Base-by-base conservation (phyloP, 2,329 filamentous ascomycete species). In the Ploettnerulaceae sp. region DNA sequence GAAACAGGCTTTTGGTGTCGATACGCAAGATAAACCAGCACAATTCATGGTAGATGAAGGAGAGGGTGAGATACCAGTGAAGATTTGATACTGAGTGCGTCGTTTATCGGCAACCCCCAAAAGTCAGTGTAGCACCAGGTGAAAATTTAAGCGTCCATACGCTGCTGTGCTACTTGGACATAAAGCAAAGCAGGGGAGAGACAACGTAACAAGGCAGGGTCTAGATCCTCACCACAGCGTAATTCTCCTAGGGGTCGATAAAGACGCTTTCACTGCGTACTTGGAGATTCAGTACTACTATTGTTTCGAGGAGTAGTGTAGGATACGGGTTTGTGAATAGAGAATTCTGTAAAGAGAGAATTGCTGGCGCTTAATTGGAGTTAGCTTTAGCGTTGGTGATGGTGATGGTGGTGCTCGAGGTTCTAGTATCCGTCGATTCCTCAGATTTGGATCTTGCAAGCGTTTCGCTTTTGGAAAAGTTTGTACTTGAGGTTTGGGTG, bases 1-100 rank as follows among this genome's bases (percentile, higher is more conserved):
- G 36, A 48, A 29, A 11, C 28, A 33, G 40, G 33, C 46, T 22
- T 46, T 46, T 12, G 34, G 41, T 36, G 32, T 14, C 29, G 25
- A 20, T 17, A 12, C 17, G 18, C 33, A 46, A 38, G n/a, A 32
- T 39, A 39, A 38, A 24, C n/a, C 34, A 38, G 25, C 7, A 6
- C 43, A 46, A 25, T 8, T 11, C 25, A 38, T 25, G 7, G n/a
- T 20, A 38, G 22, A 20, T 26, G 4, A 21, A 39, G 26, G 22
- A 46, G 35, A 39, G 3, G n/a, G n/a, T n/a, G n/a, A n/a, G n/a
- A n/a, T n/a, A n/a, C n/a, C n/a, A n/a, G n/a, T n/a, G n/a, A n/a
- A n/a, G n/a, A n/a, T n/a, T n/a, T n/a, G n/a, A n/a, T n/a, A n/a
- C n/a, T n/a, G n/a, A n/a, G n/a, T n/a, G n/a, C n/a, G n/a, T n/a